Percentiles rank a stretch among this genome's conserved stretches.
Evolutionary conservation across 805 yeast species (phyloP).

Genomic region (Suhomyces faveliae): DNA sequence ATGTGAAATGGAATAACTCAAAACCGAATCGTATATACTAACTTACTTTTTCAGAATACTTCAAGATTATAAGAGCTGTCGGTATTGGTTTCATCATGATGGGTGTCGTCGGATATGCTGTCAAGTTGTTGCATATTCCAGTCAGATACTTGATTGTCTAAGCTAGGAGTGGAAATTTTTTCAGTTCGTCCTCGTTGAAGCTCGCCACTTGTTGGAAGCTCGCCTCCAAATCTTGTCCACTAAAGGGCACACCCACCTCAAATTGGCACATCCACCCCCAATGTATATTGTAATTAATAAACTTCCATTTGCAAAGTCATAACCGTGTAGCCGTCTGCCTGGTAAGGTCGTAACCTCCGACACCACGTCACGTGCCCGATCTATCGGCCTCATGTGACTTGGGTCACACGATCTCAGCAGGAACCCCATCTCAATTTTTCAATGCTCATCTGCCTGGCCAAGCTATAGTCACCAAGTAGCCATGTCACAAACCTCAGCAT

Average conservation of each 20-base stretch:
- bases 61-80: conserved; percentile 88
- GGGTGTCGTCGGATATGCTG: conserved; percentile 96
- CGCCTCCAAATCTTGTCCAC: too few species aligned
- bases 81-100: conserved; percentile 96
- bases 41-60: conserved; percentile 54
- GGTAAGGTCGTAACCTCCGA: background rate
- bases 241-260: background rate
- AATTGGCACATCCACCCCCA: background rate
- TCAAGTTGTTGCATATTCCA: conserved; percentile 92
- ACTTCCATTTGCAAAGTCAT: background rate
- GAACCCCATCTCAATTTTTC: conserved; percentile 1
- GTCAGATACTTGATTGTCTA: conserved; percentile 92
- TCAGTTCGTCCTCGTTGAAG: background rate
- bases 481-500: conserved; percentile 43
- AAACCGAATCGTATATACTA: conserved; percentile 8
- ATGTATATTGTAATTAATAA: conserved; percentile 1
- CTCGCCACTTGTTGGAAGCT: background rate
- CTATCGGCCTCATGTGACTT: background rate
- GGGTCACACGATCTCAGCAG: background rate
- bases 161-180: conserved; percentile 15
- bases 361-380: background rate
- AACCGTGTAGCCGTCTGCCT: background rate
- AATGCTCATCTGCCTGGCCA: background rate
- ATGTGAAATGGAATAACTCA: conserved; percentile 21
- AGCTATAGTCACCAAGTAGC: background rate